These are phyloP conservation scores for Patellifolia procumbens DNA, from an alignment of 179 eudicot species.

Conservation along the genomic window DNA sequence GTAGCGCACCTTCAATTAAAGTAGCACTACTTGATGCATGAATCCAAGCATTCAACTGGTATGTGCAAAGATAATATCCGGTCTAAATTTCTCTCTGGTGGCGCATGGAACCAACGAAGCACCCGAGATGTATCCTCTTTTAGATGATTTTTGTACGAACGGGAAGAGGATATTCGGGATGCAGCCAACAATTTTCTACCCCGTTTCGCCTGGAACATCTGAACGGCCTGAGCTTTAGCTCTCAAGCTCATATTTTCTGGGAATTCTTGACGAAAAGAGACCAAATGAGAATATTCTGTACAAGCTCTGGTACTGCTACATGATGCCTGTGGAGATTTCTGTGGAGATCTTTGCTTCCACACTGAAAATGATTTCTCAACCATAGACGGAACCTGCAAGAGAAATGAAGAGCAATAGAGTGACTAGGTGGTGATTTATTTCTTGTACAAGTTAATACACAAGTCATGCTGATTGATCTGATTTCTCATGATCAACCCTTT, in stretches of 20 bases:
- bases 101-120: slow-evolving; percentile 33
- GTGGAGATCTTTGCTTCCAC: slow-evolving; percentile 47
- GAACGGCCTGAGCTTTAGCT: slow-evolving; percentile 16
- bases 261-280: slow-evolving; percentile 27
- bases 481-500: too few relatives aligned
- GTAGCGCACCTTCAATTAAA: not conserved
- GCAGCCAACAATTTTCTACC: slow-evolving; percentile 16
- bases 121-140: slow-evolving; percentile 17
- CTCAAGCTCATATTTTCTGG: slow-evolving; percentile 24
- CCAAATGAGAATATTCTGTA: slow-evolving; percentile 15
- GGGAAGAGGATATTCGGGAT: slow-evolving; percentile 19
- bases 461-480: not conserved
- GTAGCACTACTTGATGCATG: slow-evolving; percentile 10
- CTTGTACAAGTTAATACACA: not conserved
- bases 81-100: slow-evolving; percentile 37
- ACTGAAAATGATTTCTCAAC: slow-evolving; percentile 46
- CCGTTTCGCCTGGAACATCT: slow-evolving; percentile 18
- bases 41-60: slow-evolving; percentile 26
- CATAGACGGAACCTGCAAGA: slow-evolving; percentile 56
- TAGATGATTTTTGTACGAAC: not conserved
- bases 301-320: not conserved
- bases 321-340: slow-evolving; percentile 21
- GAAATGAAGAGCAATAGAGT: not conserved
- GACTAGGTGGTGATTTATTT: not conserved
- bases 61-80: slow-evolving; percentile 40